These are phyloP conservation scores for Cyathus striatus DNA, from an alignment of 768 basidiomycete species.

Conservation along the genomic window DNA sequence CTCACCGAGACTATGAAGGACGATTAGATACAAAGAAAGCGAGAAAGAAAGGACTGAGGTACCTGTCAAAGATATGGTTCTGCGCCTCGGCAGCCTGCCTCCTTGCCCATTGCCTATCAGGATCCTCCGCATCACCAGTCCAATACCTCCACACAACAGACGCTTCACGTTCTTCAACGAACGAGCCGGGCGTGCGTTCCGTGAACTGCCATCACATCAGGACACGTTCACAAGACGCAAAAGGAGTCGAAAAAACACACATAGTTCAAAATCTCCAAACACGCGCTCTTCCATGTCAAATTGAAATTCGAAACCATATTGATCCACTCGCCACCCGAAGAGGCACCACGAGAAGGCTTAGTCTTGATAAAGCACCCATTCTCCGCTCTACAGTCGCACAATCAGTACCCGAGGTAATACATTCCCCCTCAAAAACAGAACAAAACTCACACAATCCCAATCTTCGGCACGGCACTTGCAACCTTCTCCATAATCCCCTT, in stretches of 20 bases:
- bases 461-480: constrained; percentile 50
- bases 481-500: constrained; percentile 61
- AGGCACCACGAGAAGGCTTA: constrained; percentile 13
- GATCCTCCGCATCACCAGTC: constrained; percentile 43
- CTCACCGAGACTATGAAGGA: constrained; percentile 58
- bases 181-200: constrained; percentile 83
- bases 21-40: background rate
- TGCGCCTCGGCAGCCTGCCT: constrained; percentile 88
- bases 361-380: constrained; percentile 85
- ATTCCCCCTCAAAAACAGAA: background rate
- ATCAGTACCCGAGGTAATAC: constrained; percentile 1
- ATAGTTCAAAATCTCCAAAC: constrained; percentile 80
- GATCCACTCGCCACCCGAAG: constrained; percentile 51
- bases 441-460: constrained; percentile 69
- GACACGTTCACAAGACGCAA: constrained; percentile 4
- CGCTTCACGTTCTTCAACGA: constrained; percentile 78
- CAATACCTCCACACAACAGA: constrained; percentile 86
- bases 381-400: constrained; percentile 53
- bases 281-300: constrained; percentile 75
- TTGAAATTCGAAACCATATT: constrained; percentile 79
- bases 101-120: constrained; percentile 76
- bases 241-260: constrained; percentile 44
- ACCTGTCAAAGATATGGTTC: constrained; percentile 87
- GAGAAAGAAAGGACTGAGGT: background rate
- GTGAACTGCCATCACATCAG: constrained; percentile 53